phyloP scores from a whole-genome alignment of 2,329 filamentous ascomycete species.

The Cyphellophora europaea region DNA sequence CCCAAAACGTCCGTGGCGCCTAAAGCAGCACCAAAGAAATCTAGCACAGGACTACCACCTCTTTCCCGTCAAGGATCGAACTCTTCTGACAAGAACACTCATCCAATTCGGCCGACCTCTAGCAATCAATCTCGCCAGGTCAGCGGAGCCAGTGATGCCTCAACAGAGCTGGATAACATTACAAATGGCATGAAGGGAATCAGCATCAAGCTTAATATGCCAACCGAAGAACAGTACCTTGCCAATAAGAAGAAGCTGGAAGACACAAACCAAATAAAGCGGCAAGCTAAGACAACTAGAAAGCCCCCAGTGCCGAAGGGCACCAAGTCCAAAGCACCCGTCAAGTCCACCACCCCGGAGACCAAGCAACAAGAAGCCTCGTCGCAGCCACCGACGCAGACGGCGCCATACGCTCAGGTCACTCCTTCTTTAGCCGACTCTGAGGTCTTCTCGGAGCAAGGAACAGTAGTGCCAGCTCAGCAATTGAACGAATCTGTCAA shows the following conservation, averaged over 20 bases:
- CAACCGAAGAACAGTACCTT: constrained; percentile 48
- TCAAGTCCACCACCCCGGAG: constrained; percentile 8
- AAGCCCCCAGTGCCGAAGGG: constrained; percentile 23
- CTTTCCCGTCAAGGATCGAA: neutral
- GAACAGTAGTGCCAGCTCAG: constrained; percentile 1
- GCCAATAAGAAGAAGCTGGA: constrained; percentile 37
- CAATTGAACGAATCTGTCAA: neutral
- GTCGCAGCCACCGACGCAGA: constrained; percentile 1
- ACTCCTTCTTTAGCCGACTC: neutral
- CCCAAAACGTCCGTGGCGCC: constrained; percentile 19
- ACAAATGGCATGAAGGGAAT: constrained; percentile 44
- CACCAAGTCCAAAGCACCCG: constrained; percentile 8
- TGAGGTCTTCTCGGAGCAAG: neutral
- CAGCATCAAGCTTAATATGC: constrained; percentile 49
- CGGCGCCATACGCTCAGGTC: neutral
- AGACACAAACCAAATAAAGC: constrained; percentile 32
- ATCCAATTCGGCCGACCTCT: constrained; percentile 2
- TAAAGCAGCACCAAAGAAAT: neutral
- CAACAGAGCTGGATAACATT: constrained; percentile 37
- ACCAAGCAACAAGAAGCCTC: constrained; percentile 5
- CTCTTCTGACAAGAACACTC: neutral
- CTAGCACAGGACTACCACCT: neutral
- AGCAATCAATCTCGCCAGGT: constrained; percentile 7
- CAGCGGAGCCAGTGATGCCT: constrained; percentile 16
- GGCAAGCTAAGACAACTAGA: constrained; percentile 29